Conservation (phyloP, 441 rosid species). For the Euphorbia schlechtendalii region DNA sequence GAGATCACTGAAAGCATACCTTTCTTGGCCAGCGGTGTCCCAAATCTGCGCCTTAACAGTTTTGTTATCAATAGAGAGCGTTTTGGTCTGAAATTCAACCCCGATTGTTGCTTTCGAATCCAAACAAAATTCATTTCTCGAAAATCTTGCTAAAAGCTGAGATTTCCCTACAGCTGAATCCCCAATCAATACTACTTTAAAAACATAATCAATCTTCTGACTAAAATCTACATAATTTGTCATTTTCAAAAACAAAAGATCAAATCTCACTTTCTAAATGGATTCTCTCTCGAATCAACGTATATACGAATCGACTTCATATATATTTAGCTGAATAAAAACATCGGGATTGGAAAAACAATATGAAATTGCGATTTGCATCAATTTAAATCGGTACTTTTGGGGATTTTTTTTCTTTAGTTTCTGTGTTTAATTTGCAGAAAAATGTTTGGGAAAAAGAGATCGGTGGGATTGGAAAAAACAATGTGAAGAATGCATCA, state of each 20-base stretch:
- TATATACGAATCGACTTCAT: background rate
- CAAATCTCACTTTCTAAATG: slow-evolving; percentile 14
- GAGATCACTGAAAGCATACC: slow-evolving; percentile 19
- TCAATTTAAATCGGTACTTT: background rate
- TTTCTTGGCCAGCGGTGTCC: slow-evolving; percentile 61
- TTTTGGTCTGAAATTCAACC: slow-evolving; percentile 51
- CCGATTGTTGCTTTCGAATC: slow-evolving; percentile 52
- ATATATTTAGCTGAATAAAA: background rate
- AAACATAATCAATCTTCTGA: slow-evolving; percentile 80
- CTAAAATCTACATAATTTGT: slow-evolving; percentile 66
- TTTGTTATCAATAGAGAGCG: slow-evolving; percentile 40
- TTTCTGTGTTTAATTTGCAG: background rate
- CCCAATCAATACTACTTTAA: slow-evolving; percentile 55
- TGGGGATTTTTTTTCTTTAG: background rate
- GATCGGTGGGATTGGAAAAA: too few species aligned
- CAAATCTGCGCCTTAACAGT: slow-evolving; percentile 54
- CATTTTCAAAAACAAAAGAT: slow-evolving; percentile 34
- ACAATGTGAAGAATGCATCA: too few species aligned
- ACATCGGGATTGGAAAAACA: background rate
- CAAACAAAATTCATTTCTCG: slow-evolving; percentile 41
- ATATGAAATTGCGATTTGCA: background rate
- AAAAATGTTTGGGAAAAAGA: background rate
- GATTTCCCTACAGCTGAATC: slow-evolving; percentile 59
- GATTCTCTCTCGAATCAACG: slow-evolving; percentile 20
- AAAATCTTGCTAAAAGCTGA: slow-evolving; percentile 39